Base-by-base conservation (phyloP, 1,139 yeast genomes). In the Petasospora fabianii region DNA sequence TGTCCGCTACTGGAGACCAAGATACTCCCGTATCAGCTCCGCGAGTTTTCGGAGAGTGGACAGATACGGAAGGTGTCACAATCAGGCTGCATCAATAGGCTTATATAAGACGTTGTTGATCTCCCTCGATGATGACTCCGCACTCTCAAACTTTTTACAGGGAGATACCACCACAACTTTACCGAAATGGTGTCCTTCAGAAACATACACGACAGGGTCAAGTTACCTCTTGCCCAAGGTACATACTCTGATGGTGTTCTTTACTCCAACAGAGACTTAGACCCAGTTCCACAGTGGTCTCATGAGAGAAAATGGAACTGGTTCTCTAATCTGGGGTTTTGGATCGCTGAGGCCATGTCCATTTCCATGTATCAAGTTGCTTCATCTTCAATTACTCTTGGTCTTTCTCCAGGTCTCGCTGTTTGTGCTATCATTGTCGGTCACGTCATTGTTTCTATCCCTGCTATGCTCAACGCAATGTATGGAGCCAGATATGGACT, bases 401-500 rank as follows among this genome's bases (percentile, higher is more conserved):
- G 66, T 15, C 44, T 62, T 28, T 57, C 63, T 2, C 58, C 64
- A 48, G 57, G 59, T 38, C 53, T 60, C 17, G 62, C 65, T 3
- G 44, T 60, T 9, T 38, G 51, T 12, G 57, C 60, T 17, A 48
- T 57, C 18, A 49, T 60, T 17, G 53, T 58, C 11, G 66, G 65
- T 6, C 60, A 60, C 46, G 40, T 61, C 7, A 47, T 62, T 24
- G 59, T 61, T 11, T 58, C 60, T 18, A 39, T 58, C 21, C 64
- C 63, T 11, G 52, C 61, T 13, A 53, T 60, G 37, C 43, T 62
- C 10, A 60, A 59, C 32, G 64, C 64, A 32, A 53, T 54, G 12
- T 54, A 59, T 35, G 66, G 66, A 29, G 61, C 65, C 7, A 51
- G 46, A 26, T 50, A 56, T 18, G 64, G 61, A 27, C 54, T 63